phyloP scores from a whole-genome alignment of 2,329 filamentous ascomycete species.

The Penicillium freii region DNA sequence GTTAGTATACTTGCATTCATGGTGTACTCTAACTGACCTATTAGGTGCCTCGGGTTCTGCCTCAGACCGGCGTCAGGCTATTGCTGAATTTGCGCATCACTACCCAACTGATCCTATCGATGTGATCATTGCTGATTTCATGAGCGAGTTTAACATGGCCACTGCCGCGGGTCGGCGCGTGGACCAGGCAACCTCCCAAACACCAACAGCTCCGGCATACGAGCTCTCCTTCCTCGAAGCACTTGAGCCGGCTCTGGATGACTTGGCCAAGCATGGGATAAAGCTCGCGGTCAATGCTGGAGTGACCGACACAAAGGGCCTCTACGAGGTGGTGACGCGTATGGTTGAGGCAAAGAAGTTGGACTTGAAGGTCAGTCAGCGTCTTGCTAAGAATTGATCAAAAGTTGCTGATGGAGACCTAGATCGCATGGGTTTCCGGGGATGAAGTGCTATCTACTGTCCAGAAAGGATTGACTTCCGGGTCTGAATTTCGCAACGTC shows the following conservation, averaged over 20 bases:
- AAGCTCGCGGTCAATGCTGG: slow-evolving; percentile 49
- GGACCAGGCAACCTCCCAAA: slow-evolving; percentile 29
- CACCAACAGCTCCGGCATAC: slow-evolving; percentile 42
- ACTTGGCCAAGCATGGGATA: slow-evolving; percentile 43
- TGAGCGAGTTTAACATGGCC: slow-evolving; percentile 55
- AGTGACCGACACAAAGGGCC: slow-evolving; percentile 41
- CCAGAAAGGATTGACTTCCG: slow-evolving; percentile 29
- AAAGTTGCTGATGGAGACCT: not conserved
- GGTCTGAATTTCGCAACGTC: slow-evolving; percentile 40
- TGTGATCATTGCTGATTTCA: slow-evolving; percentile 49
- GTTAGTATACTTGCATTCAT: slow-evolving; percentile 7
- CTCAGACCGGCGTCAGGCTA: slow-evolving; percentile 48
- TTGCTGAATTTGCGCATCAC: slow-evolving; percentile 44
- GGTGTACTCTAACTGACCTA: not conserved
- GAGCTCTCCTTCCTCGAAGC: slow-evolving; percentile 55
- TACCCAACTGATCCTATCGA: slow-evolving; percentile 44
- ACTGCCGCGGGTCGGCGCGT: slow-evolving; percentile 40
- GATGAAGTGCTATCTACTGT: slow-evolving; percentile 45
- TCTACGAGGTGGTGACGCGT: slow-evolving; percentile 40
- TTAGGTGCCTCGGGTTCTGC: slow-evolving; percentile 46
- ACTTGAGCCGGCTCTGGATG: slow-evolving; percentile 40
- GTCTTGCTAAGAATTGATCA: not conserved
- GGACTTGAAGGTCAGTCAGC: slow-evolving; percentile 36
- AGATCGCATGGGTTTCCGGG: slow-evolving; percentile 50
- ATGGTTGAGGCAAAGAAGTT: slow-evolving; percentile 42